Evolutionary conservation across 768 basidiomycete species (phyloP).

Genomic region (Cyclocybe cylindracea): DNA sequence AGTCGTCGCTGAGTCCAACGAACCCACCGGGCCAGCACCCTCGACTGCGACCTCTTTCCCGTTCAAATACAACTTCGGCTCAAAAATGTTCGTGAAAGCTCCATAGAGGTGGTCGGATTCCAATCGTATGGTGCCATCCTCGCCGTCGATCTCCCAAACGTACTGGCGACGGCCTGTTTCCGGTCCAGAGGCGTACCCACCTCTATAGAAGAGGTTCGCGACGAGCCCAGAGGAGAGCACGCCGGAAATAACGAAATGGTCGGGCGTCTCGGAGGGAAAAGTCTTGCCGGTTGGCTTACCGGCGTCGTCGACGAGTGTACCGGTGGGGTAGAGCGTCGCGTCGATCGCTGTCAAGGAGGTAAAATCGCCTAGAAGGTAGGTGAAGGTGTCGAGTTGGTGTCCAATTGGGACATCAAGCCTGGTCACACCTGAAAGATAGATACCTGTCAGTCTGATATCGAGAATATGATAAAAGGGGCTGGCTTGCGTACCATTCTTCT

Average conservation of each 20-base stretch:
- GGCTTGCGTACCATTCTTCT: too few relatives aligned
- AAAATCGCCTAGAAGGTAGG: constrained; percentile 9
- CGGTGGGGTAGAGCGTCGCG: constrained; percentile 3
- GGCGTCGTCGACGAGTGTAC: constrained; percentile 2
- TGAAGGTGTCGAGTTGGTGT: constrained; percentile 12
- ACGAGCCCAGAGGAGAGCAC: constrained; percentile 5
- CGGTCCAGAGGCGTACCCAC: constrained; percentile 4
- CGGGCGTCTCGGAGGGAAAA: neutral
- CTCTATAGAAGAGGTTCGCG: constrained; percentile 1
- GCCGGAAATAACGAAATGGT: constrained; percentile 9
- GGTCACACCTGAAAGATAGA: neutral
- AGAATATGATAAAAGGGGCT: too few relatives aligned
- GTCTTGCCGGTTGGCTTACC: constrained; percentile 4
- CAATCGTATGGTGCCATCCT: constrained; percentile 14
- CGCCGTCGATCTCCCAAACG: constrained; percentile 16
- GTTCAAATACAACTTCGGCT: constrained; percentile 16
- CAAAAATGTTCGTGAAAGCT: neutral
- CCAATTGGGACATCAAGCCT: neutral
- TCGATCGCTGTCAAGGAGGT: constrained; percentile 3
- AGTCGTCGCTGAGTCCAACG: neutral
- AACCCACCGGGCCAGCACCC: neutral
- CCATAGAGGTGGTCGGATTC: constrained; percentile 5
- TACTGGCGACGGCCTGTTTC: constrained; percentile 6
- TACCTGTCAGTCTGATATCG: too few relatives aligned
- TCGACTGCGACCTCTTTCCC: constrained; percentile 16